phyloP scores from a whole-genome alignment of 2,329 filamentous ascomycete species.

The Aspergillus chevalieri region DNA sequence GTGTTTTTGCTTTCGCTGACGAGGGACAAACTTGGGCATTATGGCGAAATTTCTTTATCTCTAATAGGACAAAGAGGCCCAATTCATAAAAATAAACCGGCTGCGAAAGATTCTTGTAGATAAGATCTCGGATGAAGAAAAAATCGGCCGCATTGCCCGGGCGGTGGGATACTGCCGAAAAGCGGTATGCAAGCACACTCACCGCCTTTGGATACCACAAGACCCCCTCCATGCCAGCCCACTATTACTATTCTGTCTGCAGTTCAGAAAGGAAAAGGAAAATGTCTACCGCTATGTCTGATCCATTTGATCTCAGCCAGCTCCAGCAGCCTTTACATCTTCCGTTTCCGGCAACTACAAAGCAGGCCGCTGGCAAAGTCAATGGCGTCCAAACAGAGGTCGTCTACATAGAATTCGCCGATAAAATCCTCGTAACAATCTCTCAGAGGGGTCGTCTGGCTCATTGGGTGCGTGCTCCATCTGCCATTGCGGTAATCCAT shows the following conservation, averaged over 20 bases:
- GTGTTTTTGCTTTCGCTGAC: conserved; percentile 54
- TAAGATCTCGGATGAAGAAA: conserved; percentile 2
- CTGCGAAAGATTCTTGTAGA: conserved; percentile 2
- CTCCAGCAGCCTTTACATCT: conserved; percentile 41
- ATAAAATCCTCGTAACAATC: conserved; percentile 86
- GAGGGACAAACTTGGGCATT: conserved; percentile 48
- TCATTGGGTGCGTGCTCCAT: conserved; percentile 68
- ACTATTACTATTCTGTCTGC: background rate
- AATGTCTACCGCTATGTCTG: conserved; percentile 16
- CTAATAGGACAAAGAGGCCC: conserved; percentile 9
- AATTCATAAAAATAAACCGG: background rate
- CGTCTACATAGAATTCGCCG: conserved; percentile 67
- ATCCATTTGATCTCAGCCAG: conserved; percentile 16
- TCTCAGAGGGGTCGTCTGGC: conserved; percentile 78
- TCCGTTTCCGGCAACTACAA: conserved; percentile 64
- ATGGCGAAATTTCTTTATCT: conserved; percentile 9
- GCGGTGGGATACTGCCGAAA: conserved; percentile 20
- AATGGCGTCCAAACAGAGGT: conserved; percentile 66
- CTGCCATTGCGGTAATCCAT: background rate
- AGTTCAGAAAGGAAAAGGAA: background rate
- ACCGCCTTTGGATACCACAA: conserved; percentile 14
- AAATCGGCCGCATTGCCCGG: conserved; percentile 11
- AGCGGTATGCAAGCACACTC: conserved; percentile 7
- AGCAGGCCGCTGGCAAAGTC: conserved; percentile 55
- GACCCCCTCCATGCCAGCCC: background rate